Conservation (phyloP, 352 stramenopile genomes). For the Phytopythium litorale region DNA sequence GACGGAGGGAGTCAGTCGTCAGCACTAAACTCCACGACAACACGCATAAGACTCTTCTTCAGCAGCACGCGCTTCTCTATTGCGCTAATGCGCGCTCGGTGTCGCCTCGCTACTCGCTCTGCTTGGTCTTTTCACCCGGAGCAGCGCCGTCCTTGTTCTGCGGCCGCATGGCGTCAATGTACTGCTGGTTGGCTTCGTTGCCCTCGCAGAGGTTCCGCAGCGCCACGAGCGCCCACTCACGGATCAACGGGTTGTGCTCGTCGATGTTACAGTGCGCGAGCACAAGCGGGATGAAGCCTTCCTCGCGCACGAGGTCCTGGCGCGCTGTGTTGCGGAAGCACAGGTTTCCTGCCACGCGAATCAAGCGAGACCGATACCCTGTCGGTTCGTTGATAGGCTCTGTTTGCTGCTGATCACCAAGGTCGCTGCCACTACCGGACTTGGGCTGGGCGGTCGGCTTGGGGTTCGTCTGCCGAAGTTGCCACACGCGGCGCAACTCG, state of each 20-base stretch:
- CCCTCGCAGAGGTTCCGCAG: slow-evolving; percentile 88
- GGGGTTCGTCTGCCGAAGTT: slow-evolving; percentile 29
- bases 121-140: slow-evolving; percentile 21
- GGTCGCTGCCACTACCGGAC: slow-evolving; percentile 4
- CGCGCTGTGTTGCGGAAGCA: slow-evolving; percentile 59
- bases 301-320: slow-evolving; percentile 78
- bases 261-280: slow-evolving; percentile 91
- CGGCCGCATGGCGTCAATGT: slow-evolving; percentile 58
- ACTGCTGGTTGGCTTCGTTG: slow-evolving; percentile 69
- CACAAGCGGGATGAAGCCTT: slow-evolving; percentile 72
- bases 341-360: slow-evolving; percentile 82
- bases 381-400: slow-evolving; percentile 31
- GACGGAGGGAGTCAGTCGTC: neutral
- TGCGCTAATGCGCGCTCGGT: neutral
- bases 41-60: neutral
- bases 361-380: slow-evolving; percentile 71
- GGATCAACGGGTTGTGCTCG: slow-evolving; percentile 81
- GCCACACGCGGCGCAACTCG: slow-evolving; percentile 63
- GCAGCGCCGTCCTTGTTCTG: slow-evolving; percentile 39
- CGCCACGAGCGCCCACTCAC: slow-evolving; percentile 88
- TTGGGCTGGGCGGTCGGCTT: slow-evolving; percentile 6
- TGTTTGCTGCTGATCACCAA: neutral
- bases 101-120: neutral
- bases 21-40: neutral
- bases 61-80: slow-evolving; percentile 1